Conservation (phyloP, 2,329 filamentous ascomycete genomes). For the Nemania bipapillata region DNA sequence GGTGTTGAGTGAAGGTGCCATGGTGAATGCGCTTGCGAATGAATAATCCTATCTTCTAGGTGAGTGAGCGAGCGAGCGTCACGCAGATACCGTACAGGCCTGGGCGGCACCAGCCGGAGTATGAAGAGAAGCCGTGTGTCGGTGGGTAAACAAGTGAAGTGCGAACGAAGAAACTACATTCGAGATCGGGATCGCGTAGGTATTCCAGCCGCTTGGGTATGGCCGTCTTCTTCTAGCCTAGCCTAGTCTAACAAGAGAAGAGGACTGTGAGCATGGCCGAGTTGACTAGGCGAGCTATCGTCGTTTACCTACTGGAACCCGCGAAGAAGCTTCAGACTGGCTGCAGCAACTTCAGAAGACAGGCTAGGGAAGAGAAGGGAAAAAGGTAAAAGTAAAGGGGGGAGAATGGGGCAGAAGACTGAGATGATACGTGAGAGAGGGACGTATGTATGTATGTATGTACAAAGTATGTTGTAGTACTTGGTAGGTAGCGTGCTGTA, state of each 20-base stretch:
- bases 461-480: background rate
- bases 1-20: slow-evolving; percentile 79
- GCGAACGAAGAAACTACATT: slow-evolving; percentile 23
- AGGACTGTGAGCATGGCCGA: slow-evolving; percentile 38
- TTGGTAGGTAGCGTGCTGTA: background rate
- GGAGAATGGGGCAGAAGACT: slow-evolving; percentile 37
- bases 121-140: slow-evolving; percentile 34
- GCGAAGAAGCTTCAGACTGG: slow-evolving; percentile 47
- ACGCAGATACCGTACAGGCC: slow-evolving; percentile 14
- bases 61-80: slow-evolving; percentile 10
- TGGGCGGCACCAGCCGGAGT: slow-evolving; percentile 38
- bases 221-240: slow-evolving; percentile 29
- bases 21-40: slow-evolving; percentile 52
- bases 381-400: slow-evolving; percentile 35
- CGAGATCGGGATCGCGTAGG: slow-evolving; percentile 12
- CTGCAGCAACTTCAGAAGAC: slow-evolving; percentile 44
- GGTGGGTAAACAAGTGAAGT: slow-evolving; percentile 27
- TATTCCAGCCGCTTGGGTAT: slow-evolving; percentile 14
- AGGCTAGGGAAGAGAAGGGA: slow-evolving; percentile 21
- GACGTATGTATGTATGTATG: background rate
- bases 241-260: slow-evolving; percentile 35
- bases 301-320: slow-evolving; percentile 33
- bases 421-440: slow-evolving; percentile 24
- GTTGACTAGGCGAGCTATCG: slow-evolving; percentile 36
- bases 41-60: slow-evolving; percentile 9